Base-by-base conservation (phyloP, 1,284 basidiomycete species). In the Heterobasidion irregulare region DNA sequence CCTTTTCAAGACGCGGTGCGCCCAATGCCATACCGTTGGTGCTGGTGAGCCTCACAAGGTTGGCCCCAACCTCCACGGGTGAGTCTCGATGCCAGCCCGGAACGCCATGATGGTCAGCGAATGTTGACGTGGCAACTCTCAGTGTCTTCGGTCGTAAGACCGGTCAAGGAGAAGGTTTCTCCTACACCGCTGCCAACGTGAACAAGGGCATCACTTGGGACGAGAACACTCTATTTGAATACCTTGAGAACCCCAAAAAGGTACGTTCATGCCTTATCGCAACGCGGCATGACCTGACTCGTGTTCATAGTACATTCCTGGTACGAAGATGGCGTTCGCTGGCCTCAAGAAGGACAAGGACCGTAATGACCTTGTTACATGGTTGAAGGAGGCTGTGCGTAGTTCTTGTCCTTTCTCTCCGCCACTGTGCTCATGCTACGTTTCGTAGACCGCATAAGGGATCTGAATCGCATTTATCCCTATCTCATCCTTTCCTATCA, bases 321-420 rank as follows among this genome's bases (percentile, higher is more conserved):
- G 94, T 54, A 97, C 94, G 58, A 96, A 96, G 80, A 96, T 96
- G 94, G 94, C 94, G 59, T 98, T 97, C 65, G 93, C 94, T 62
- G 94, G 94, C 66, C 76, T 98, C 70, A 97, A 97, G 86, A 97
- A 97, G 83, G 89, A 91, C 38, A 94, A 94, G 81, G 94, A 97
- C 73, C 86, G 94, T 74, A 89, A 86, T 72, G 92, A 96, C 77
- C 84, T 96, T 65, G 78, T 93, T 64, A 82, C 90, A 51, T 83
- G 77, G 69, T 75, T 93, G 65, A 89, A 89, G 77, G 80, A 86
- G 53, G 69, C 79, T 59, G 88, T 89, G 67, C 44, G 73, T 72
- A 13, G 6, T 13, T 34, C 18, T 1, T 47, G 18, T 13, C 26
- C 46, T 32, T 47, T 47, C 18, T 32, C 18, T 32, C 26, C 46